Evolutionary conservation across 108 stramenopile species (phyloP), one percentile per base, ranked within the genome.

Genomic region (Licmophora abbreviata): DNA sequence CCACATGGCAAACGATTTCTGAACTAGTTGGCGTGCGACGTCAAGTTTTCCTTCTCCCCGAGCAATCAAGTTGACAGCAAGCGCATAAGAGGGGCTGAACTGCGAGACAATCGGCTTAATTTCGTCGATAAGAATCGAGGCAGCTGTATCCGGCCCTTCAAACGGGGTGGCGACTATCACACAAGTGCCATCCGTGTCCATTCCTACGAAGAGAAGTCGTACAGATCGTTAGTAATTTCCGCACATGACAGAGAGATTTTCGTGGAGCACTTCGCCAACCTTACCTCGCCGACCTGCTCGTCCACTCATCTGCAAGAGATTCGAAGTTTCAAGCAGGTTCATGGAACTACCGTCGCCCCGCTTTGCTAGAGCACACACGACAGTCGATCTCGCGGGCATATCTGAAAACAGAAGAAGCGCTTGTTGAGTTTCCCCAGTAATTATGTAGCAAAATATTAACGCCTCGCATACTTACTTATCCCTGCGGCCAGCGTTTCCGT

Each of bases 401-500:
- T 56, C n/a, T 57, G 7, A 8, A 17, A 20, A 30, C 29, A 9
- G 54, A 15, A 14, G n/a, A 11, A 9, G 9, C n/a, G 11, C 32
- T 21, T 9, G 42, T 17, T 54, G 21, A 30, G 10, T 10, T 42
- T 41, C 38, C 20, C 7, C 21, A 38, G 42, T 11, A 61, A 23
- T 8, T 23, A 54, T 10, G 42, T 21, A 41, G 21, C 6, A 11
- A 44, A 9, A 26, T 59, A 18, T 29, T 30, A 11, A 56, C 77
- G 78, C 81, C 84, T 79, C 51, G 93, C n/a, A n/a, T n/a, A n/a
- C n/a, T n/a, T n/a, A n/a, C n/a, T 94, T 31, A 96, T 84, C 4
- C 95, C 95, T n/a, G 95, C 95, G 5, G 94, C 94, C 23, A 97
- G 58, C 1, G 95, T 97, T 56, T 97, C 95, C 0, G 95, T 97